Conservation (phyloP, 352 stramenopile species). For the Pythium sukuiense region DNA sequence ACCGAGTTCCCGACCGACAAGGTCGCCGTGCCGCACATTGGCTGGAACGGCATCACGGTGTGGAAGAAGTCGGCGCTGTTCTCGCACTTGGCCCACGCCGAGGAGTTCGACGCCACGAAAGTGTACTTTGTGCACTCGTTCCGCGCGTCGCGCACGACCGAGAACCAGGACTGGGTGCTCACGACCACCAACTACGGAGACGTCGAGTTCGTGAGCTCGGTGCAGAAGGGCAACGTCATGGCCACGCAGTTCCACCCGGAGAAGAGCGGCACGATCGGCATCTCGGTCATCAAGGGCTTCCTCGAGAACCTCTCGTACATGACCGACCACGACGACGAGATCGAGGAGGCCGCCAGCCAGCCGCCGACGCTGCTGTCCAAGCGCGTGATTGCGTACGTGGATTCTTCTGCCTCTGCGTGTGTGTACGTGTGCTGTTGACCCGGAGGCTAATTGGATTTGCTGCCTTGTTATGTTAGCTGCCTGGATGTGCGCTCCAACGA, state of each 20-base stretch:
- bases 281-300: conserved; percentile 93
- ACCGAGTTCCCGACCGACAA: conserved; percentile 83
- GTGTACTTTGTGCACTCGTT: conserved; percentile 99
- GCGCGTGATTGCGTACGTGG: conserved; percentile 92
- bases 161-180: conserved; percentile 92
- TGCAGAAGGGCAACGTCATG: conserved; percentile 96
- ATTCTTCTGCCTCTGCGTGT: background rate
- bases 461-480: conserved; percentile 50
- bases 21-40: conserved; percentile 95
- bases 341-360: conserved; percentile 31
- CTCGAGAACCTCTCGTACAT: conserved; percentile 72
- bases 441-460: conserved; percentile 2
- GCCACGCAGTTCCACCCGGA: conserved; percentile 99
- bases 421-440: background rate
- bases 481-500: conserved; percentile 97
- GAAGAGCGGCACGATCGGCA: conserved; percentile 93
- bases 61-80: conserved; percentile 88
- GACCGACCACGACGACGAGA: conserved; percentile 43
- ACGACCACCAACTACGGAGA: conserved; percentile 95
- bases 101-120: conserved; percentile 40
- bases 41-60: conserved; percentile 95
- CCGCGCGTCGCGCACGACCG: conserved; percentile 67
- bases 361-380: conserved; percentile 88
- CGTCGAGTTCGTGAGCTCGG: conserved; percentile 91
- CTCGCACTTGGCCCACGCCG: conserved; percentile 36